Evolutionary conservation across 2,329 filamentous ascomycete species (phyloP).

Genomic region (Madurella mycetomatis): DNA sequence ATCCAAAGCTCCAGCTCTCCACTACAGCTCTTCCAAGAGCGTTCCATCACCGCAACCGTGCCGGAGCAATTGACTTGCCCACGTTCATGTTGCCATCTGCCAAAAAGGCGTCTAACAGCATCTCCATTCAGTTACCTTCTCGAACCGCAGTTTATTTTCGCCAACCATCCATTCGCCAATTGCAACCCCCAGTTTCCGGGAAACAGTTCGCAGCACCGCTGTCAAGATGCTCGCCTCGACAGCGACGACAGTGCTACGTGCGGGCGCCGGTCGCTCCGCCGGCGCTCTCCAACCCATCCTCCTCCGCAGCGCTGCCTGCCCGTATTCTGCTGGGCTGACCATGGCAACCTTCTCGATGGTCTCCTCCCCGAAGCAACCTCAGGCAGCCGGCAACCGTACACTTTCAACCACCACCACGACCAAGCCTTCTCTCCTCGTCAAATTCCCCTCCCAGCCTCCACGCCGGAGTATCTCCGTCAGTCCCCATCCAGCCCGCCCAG

Average conservation of each 20-base stretch:
- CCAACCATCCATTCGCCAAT: not conserved
- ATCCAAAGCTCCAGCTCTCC: slow-evolving; percentile 13
- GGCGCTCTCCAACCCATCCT: slow-evolving; percentile 26
- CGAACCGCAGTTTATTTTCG: not conserved
- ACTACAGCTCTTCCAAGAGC: slow-evolving; percentile 14
- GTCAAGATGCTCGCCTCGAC: slow-evolving; percentile 30
- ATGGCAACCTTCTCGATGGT: slow-evolving; percentile 21
- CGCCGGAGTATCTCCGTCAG: slow-evolving; percentile 20
- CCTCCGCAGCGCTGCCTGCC: slow-evolving; percentile 28
- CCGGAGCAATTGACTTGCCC: slow-evolving; percentile 8
- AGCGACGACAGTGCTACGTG: slow-evolving; percentile 31
- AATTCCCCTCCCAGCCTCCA: slow-evolving; percentile 15
- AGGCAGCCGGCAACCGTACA: not conserved
- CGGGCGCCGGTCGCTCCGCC: slow-evolving; percentile 29
- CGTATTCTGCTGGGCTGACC: slow-evolving; percentile 28
- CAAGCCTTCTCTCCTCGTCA: slow-evolving; percentile 19
- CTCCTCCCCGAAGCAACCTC: slow-evolving; percentile 18
- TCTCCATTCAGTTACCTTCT: not conserved
- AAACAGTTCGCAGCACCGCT: not conserved
- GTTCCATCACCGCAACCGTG: slow-evolving; percentile 4
- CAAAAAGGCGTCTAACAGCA: not conserved
- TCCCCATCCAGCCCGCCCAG: not conserved
- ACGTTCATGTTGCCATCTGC: not conserved
- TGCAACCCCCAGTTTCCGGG: not conserved
- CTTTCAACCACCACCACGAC: slow-evolving; percentile 9